Evolutionary conservation across 2,329 filamentous ascomycete genomes (phyloP).

Genomic region (Colletotrichum orbiculare): DNA sequence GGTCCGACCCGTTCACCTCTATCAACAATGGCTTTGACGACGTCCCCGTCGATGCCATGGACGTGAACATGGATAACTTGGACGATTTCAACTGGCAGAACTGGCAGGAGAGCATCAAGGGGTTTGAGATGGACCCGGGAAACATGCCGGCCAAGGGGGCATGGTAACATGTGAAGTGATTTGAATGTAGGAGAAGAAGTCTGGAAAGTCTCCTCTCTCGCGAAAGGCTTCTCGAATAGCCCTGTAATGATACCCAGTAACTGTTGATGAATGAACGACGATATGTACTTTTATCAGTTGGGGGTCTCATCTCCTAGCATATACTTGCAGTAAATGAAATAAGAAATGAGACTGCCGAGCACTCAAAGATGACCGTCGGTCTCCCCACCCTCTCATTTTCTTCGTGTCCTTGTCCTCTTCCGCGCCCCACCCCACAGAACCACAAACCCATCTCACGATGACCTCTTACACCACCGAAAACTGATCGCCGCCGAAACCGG

Average conservation of each 20-base stretch:
- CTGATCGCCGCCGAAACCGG: too few relatives aligned
- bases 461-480: too few relatives aligned
- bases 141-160: constrained; percentile 31
- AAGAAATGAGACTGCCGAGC: not conserved
- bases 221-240: constrained; percentile 1
- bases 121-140: constrained; percentile 46
- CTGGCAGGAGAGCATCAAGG: constrained; percentile 57
- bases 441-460: too few relatives aligned
- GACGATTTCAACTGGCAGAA: constrained; percentile 61
- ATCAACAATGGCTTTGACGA: constrained; percentile 45
- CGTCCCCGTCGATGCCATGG: constrained; percentile 46
- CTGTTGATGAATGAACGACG: constrained; percentile 28
- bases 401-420: too few relatives aligned
- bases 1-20: constrained; percentile 49
- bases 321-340: too few relatives aligned
- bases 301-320: not conserved
- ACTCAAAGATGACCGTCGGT: not conserved
- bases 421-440: too few relatives aligned
- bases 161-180: constrained; percentile 5
- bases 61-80: constrained; percentile 49
- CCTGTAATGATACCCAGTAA: constrained; percentile 33
- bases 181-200: not conserved
- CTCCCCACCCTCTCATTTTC: too few relatives aligned
- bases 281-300: constrained; percentile 8
- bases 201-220: constrained; percentile 24